Percentiles rank a stretch among this genome's conserved stretches.
Evolutionary conservation across 768 basidiomycete genomes (phyloP).

Genomic region (Pleurotus eryngii): DNA sequence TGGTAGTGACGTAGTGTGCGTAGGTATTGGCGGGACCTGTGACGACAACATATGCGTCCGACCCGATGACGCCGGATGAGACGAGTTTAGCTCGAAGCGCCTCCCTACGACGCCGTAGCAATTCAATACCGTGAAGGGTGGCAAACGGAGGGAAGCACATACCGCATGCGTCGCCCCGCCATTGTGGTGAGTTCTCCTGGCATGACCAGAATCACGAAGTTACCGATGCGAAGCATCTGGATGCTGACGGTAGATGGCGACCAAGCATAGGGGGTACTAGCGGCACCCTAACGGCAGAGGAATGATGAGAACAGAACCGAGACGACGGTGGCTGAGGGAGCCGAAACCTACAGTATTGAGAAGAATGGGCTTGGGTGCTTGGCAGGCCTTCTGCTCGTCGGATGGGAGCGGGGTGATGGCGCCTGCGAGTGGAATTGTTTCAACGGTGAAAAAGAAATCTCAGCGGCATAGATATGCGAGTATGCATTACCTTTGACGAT

Average conservation of each 20-base stretch:
- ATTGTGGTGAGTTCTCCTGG: conserved; percentile 82
- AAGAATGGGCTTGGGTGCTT: conserved; percentile 75
- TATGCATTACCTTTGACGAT: conserved; percentile 56
- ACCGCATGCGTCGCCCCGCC: conserved; percentile 76
- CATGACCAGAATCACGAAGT: conserved; percentile 69
- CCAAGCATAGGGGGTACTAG: conserved; percentile 71
- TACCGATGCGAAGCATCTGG: conserved; percentile 75
- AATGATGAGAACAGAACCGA: conserved; percentile 10
- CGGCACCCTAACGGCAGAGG: conserved; percentile 48
- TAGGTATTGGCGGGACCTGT: conserved; percentile 85
- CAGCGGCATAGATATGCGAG: background rate
- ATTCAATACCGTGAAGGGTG: too few species aligned
- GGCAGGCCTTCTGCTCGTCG: conserved; percentile 63
- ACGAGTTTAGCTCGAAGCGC: conserved; percentile 65
- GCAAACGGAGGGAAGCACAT: conserved; percentile 14
- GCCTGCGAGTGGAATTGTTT: conserved; percentile 28
- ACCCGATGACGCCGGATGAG: conserved; percentile 56
- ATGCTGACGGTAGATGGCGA: conserved; percentile 69
- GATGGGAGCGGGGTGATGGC: conserved; percentile 64
- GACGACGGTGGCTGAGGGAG: conserved; percentile 10
- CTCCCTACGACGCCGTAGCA: conserved; percentile 39
- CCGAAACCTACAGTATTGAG: conserved; percentile 54
- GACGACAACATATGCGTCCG: conserved; percentile 71
- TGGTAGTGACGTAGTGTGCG: conserved; percentile 69
- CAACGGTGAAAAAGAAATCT: conserved; percentile 8